These are phyloP conservation scores for Oemleria cerasiformis DNA, from an alignment of 306 rosid genomes.

Conservation along the genomic window DNA sequence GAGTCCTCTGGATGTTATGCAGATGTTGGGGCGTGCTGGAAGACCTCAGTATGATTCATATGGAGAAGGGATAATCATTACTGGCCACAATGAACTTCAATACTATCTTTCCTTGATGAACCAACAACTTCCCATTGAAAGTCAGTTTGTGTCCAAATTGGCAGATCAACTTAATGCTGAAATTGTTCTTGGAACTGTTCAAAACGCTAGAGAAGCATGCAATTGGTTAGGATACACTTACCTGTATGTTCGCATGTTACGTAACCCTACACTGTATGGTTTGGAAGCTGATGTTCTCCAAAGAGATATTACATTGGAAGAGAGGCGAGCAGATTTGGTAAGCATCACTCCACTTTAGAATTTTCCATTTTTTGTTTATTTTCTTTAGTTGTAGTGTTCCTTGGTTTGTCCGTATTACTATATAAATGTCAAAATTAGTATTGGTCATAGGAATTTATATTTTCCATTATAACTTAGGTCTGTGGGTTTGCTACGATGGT, in stretches of 20 bases:
- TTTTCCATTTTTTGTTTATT: slow-evolving; percentile 3
- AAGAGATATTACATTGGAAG: slow-evolving; percentile 74
- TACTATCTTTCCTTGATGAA: slow-evolving; percentile 95
- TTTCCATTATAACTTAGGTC: not conserved
- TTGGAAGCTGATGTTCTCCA: slow-evolving; percentile 63
- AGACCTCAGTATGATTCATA: slow-evolving; percentile 87
- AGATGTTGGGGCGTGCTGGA: slow-evolving; percentile 98
- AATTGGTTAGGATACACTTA: slow-evolving; percentile 85
- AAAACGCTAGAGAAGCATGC: slow-evolving; percentile 83
- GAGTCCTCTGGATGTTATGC: slow-evolving; percentile 94
- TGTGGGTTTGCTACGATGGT: not conserved
- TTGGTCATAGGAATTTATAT: not conserved
- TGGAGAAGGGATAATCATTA: slow-evolving; percentile 89
- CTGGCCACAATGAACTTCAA: slow-evolving; percentile 87
- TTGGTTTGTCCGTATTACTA: not conserved
- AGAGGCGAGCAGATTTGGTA: slow-evolving; percentile 93
- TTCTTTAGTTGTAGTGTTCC: no score
- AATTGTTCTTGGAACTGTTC: slow-evolving; percentile 88
- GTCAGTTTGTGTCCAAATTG: slow-evolving; percentile 90
- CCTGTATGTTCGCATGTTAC: slow-evolving; percentile 72
- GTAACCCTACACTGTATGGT: slow-evolving; percentile 82
- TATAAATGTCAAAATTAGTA: not conserved
- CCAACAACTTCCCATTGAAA: slow-evolving; percentile 90
- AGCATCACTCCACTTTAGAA: slow-evolving; percentile 12
- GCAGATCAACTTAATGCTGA: slow-evolving; percentile 94